Base-by-base conservation (phyloP, 768 basidiomycete species). In the Butyriboletus loyo region DNA sequence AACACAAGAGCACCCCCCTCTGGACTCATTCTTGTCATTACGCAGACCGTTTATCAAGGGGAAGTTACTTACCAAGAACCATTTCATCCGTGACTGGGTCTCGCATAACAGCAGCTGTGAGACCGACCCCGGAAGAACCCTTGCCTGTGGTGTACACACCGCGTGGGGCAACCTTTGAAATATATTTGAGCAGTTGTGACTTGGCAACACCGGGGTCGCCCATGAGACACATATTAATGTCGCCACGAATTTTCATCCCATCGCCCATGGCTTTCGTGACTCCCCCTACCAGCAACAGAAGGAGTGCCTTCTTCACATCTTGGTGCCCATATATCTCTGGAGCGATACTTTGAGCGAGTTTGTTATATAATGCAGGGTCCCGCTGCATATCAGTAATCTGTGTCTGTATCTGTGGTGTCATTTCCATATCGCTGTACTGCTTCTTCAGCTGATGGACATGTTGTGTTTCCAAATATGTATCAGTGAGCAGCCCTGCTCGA, bases 51-150 rank as follows among this genome's bases (percentile, higher is more conserved):
- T 14, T 36, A 43, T 19, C 19, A n/a, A 40, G n/a, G 24, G 27
- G 5, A 49, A 40, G 35, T 30, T 10, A 74, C 90, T 50, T 64
- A 94, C 96, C 96, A 43, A 98, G 77, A 34, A 99, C 97, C 91
- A 99, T 98, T 73, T 99, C 97, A 66, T 98, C 97, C 5, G 97
- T 98, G 21, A 98, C 97, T 4, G 97, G 97, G 66, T 99, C 97
- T 40, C 95, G 82, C 94, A 99, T 98, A 47, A 99, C 97, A 19
- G 97, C 97, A 11, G 97, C 97, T 1, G 97, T 99, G 41, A 99
- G 78, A 82, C 97, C 97, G 44, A 99, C 97, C 19, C 97, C 97
- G 1, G 96, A 98, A 5, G 96, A 98, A 59, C 97, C 97, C 69
- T 95, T 92, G 54, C 97, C 97, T 6, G 97, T 99, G 11, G 97